These are phyloP conservation scores for Yarrowia sp. DNA, from an alignment of 805 yeast species.

Conservation along the genomic window DNA sequence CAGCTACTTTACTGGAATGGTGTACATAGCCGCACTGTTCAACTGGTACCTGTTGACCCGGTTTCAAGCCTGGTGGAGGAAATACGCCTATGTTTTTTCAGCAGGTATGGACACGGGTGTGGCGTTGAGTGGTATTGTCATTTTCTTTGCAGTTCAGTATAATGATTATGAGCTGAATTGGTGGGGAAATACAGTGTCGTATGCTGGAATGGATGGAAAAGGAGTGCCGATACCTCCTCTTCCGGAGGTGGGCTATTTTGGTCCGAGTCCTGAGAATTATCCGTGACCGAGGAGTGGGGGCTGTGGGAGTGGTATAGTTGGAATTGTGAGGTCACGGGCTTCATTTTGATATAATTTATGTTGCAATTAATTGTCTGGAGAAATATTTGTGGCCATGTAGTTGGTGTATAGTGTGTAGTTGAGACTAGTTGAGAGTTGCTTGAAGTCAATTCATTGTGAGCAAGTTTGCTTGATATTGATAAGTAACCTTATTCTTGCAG, in stretches of 20 bases:
- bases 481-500: no score
- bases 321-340: no score
- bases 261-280: neutral
- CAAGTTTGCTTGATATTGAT: no score
- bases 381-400: no score
- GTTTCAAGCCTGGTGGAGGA: slow-evolving; percentile 52
- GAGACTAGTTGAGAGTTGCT: no score
- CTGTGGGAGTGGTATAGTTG: no score
- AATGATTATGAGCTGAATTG: slow-evolving; percentile 50
- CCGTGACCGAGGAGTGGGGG: neutral
- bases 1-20: slow-evolving; percentile 50
- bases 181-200: slow-evolving; percentile 57
- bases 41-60: slow-evolving; percentile 56
- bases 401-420: no score
- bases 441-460: no score
- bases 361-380: no score
- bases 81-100: slow-evolving; percentile 59
- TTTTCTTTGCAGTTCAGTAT: slow-evolving; percentile 55
- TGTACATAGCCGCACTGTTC: slow-evolving; percentile 53
- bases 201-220: neutral
- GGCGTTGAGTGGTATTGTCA: slow-evolving; percentile 57
- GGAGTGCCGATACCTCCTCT: neutral
- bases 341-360: no score
- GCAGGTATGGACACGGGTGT: slow-evolving; percentile 59
- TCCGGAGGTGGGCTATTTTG: neutral